These are phyloP conservation scores for Taphrina deformans DNA, from an alignment of 1,139 yeast species.

Conservation along the genomic window DNA sequence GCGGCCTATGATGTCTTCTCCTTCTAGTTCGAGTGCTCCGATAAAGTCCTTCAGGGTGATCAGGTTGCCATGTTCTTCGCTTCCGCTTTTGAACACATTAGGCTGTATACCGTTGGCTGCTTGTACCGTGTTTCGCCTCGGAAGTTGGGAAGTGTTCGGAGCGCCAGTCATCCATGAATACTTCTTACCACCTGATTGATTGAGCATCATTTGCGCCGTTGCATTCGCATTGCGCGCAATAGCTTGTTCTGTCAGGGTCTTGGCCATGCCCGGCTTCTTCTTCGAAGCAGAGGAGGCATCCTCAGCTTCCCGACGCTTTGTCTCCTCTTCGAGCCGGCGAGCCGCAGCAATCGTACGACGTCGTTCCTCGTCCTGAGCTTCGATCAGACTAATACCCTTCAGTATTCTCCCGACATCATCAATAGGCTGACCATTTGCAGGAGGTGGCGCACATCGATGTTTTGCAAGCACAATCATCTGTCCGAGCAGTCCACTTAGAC, in stretches of 20 bases:
- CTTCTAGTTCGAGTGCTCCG: conserved; percentile 20
- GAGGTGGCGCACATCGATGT: conserved; percentile 34
- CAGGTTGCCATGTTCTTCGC: conserved; percentile 14
- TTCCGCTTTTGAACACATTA: conserved; percentile 17
- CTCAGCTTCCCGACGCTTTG: conserved; percentile 13
- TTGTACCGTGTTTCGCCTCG: conserved; percentile 12
- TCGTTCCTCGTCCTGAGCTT: conserved; percentile 31
- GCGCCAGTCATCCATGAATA: conserved; percentile 35
- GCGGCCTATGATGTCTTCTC: conserved; percentile 23
- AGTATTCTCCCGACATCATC: conserved; percentile 33
- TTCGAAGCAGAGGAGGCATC: conserved; percentile 17
- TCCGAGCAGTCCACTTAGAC: conserved; percentile 21
- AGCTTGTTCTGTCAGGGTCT: conserved; percentile 29
- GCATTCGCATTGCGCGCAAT: conserved; percentile 33
- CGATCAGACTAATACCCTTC: conserved; percentile 22
- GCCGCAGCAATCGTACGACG: conserved; percentile 28
- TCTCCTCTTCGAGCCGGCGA: conserved; percentile 28
- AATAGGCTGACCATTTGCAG: conserved; percentile 25
- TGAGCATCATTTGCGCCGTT: conserved; percentile 35
- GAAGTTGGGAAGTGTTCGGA: conserved; percentile 14
- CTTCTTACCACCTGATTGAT: conserved; percentile 34
- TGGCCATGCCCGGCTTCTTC: conserved; percentile 22
- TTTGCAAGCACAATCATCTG: conserved; percentile 33
- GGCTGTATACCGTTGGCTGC: conserved; percentile 16
- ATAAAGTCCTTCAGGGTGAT: conserved; percentile 26